Evolutionary conservation across 2,329 filamentous ascomycete genomes (phyloP), one percentile per base, ranked within the genome.

Genomic region (Emmonsia crescens): DNA sequence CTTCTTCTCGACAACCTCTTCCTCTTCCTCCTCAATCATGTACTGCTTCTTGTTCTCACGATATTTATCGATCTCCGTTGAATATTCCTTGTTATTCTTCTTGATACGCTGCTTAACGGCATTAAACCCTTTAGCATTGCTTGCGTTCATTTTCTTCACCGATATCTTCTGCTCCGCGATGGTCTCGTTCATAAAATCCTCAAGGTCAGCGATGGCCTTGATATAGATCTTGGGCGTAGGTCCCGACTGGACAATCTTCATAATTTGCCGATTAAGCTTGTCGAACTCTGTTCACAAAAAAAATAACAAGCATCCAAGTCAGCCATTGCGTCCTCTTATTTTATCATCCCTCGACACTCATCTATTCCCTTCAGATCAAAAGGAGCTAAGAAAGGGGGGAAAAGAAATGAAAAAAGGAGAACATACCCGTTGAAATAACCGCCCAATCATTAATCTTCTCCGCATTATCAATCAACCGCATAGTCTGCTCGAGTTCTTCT

Each of bases 381-480:
- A 21, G 16, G 14, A 19, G 24, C 9, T 5, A 24, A 31, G 44
- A n/a, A 16, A 31, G 31, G 27, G 10, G n/a, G 21, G 9, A 19
- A 54, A 36, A 31, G 27, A 46, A 52, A 8, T 27, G n/a, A 21
- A n/a, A 33, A 56, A 44, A 51, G 61, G 36, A 33, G 60, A 64
- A 77, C 87, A 71, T 83, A 95, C 92, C 91, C 73, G 85, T 84
- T 65, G 91, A 89, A 68, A 97, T 95, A 66, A 93, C 87, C 68
- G 88, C 89, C 94, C 94, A 99, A 79, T 99, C 94, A 73, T 89
- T 91, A 73, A 97, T 99, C 83, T 96, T 97, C 77, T 94, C 83
- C 65, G 90, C 92, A 79, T 99, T 99, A 75, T 97, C 92, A 72
- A 99, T 97, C 72, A 89, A 79, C 76, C 89, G 88, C 72, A 97